Base-by-base conservation (phyloP, 2,329 filamentous ascomycete genomes). In the Venturia aucupariae region DNA sequence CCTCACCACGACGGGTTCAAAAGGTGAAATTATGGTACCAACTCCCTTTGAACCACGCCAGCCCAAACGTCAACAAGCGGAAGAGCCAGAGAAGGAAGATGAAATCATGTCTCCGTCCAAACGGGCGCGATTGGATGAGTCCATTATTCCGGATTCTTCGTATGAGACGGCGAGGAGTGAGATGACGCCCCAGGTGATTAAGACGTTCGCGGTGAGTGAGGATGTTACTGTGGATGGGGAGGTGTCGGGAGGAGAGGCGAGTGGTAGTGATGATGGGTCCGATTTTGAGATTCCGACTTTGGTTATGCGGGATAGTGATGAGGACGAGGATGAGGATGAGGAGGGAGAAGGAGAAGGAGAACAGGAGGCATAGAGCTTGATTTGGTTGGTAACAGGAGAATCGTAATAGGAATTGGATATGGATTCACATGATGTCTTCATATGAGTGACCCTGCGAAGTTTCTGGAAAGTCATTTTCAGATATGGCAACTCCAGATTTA, bases 271-370 rank as follows among this genome's bases (percentile, higher is more conserved):
- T 57, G 64, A 65, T 41, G 64, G 60, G 27, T 63, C 59, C 13
- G 64, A 63, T 57, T 65, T 65, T 51, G 64, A 65, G 38, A 55
- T 65, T 27, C 64, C 64, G n/a, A 24, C 57, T 11, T 35, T 65
- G 44, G 41, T 54, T 15, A 42, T 65, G 64, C 22, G 22, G 55
- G 46, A 15, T 15, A 54, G 32, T 39, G 22, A 15, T 51, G 63
- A 64, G 1, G 54, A 64, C 5, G 63, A 64, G 11, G 55, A 64
- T 1, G 61, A 63, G 7, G 60, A 62, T 2, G 59, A 60, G 10
- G 59, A 42, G 1, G 32, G 22, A 24, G 57, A 39, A 19, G 57
- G 10, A 4, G 32, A 35, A 10, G 32, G n/a, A 7, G 35, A 17
- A 32, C 35, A 44, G 51, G 46, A 51, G 46, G 17, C 11, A 22